phyloP scores from a whole-genome alignment of 208 protist species.

The Strigomonas culicis region DNA sequence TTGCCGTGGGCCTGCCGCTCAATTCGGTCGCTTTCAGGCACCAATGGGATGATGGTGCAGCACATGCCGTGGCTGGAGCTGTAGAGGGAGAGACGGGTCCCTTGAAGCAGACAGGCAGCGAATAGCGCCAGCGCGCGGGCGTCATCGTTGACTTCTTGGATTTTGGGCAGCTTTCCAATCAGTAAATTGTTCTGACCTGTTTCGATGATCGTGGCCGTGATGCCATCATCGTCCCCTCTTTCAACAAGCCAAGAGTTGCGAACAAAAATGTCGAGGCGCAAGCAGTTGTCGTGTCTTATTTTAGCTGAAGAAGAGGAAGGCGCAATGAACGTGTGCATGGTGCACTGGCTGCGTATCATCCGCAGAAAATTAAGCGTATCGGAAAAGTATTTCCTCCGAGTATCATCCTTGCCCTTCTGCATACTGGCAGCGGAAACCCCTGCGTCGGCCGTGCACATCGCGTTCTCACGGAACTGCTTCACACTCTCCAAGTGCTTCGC shows the following conservation, averaged over 20 bases:
- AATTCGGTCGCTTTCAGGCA: constrained; percentile 39
- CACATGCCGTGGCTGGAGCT: constrained; percentile 23
- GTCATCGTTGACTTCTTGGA: constrained; percentile 27
- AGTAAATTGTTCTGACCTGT: constrained; percentile 21
- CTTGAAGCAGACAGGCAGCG: constrained; percentile 71
- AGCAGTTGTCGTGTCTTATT: neutral
- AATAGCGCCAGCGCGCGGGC: constrained; percentile 69
- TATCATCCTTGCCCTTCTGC: too few relatives aligned
- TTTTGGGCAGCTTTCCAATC: constrained; percentile 33
- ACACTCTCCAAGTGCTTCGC: neutral
- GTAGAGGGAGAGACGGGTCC: constrained; percentile 68
- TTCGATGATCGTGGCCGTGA: constrained; percentile 55
- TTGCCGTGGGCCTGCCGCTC: constrained; percentile 44
- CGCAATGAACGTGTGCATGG: constrained; percentile 39
- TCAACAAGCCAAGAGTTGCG: constrained; percentile 38
- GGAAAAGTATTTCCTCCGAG: constrained; percentile 21
- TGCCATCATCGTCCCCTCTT: constrained; percentile 56
- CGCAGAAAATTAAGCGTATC: constrained; percentile 27
- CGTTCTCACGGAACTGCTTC: constrained; percentile 8
- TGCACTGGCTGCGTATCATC: constrained; percentile 31
- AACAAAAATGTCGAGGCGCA: constrained; percentile 44
- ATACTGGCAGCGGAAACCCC: too few relatives aligned
- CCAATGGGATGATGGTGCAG: constrained; percentile 58
- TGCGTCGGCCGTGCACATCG: too few relatives aligned
- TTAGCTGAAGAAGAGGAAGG: constrained; percentile 1